These are phyloP conservation scores for Coemansia sp. DNA, from an alignment of 192 early-diverging fungal species.

Conservation along the genomic window DNA sequence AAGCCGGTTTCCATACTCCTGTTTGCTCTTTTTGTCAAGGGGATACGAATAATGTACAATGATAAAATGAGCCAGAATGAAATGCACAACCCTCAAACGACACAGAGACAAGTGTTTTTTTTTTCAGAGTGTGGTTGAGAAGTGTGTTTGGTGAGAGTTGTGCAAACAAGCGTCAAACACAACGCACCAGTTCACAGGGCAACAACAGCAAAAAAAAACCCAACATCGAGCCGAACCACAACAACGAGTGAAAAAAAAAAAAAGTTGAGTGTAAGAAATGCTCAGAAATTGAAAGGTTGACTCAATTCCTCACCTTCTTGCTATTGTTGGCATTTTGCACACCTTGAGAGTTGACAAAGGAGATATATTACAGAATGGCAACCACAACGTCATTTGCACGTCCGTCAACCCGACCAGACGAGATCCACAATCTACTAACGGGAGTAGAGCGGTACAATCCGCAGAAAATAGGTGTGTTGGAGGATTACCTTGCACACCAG, in stretches of 20 bases:
- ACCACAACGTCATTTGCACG: conserved; percentile 33
- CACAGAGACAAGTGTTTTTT: neutral
- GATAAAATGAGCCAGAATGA: conserved; percentile 7
- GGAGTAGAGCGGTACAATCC: conserved; percentile 91
- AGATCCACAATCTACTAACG: conserved; percentile 72
- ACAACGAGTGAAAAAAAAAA: neutral
- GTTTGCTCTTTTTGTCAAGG: neutral
- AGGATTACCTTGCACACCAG: conserved; percentile 79
- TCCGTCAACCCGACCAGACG: conserved; percentile 60
- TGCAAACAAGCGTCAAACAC: neutral
- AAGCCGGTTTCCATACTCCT: conserved; percentile 20
- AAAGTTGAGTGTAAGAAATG: neutral
- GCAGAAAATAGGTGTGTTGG: conserved; percentile 77
- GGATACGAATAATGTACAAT: neutral
- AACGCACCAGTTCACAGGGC: neutral
- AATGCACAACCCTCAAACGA: neutral
- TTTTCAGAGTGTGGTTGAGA: too few relatives aligned
- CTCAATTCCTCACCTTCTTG: neutral
- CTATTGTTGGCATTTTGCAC: conserved; percentile 5
- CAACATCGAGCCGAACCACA: conserved; percentile 9
- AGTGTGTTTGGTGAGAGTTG: too few relatives aligned
- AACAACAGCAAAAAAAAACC: neutral
- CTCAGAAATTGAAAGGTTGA: neutral
- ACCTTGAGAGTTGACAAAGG: neutral
- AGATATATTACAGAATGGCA: conserved; percentile 17